Base-by-base conservation (phyloP, 805 yeast genomes). In the Spathaspora sp. region DNA sequence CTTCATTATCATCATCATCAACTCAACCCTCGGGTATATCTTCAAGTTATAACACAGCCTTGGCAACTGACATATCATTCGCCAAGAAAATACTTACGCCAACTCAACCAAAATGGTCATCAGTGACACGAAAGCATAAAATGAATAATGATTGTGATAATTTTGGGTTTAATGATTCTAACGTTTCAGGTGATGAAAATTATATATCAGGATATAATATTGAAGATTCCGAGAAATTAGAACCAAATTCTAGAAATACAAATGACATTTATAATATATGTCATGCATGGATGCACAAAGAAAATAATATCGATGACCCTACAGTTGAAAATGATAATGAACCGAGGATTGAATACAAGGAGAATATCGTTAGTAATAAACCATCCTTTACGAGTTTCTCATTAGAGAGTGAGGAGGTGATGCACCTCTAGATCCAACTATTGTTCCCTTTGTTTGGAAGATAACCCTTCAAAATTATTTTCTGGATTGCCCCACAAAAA, bases 331-430 rank as follows among this genome's bases (percentile, higher is more conserved):
- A 31, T 5, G 23, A 28, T 17, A 42, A 46, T 39, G 45, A 49
- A 10, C 52, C 49, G 19, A 26, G 49, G 40, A 18, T 45, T 28
- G 39, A 49, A 7, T 23, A 29, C 23, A 19, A 35, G 20, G 32
- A 9, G 9, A 16, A 32, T 11, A 29, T 48, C n/a, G 29, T 26
- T 16, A 38, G 49, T 10, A 50, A 42, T 28, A 51, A 51, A 20
- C 31, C 49, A 12, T 51, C 54, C 14, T 51, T 48, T 31, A 40
- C 43, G 11, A 48, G 49, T 12, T 47, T 49, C 35, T 51, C 51
- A 1, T 28, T 51, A 23, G 51, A 49, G 16, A 48, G 31, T 38
- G 51, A 48, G 18, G 54, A 51, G 23, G 29, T 39, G 20, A 16
- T 42, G 17, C 32, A 29, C 14, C 47, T 26, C 3, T 39, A 46